Percentiles rank a stretch among this genome's conserved stretches.
phyloP scores from a whole-genome alignment of 1,284 basidiomycete species.

The Papiliotrema flavescens region DNA sequence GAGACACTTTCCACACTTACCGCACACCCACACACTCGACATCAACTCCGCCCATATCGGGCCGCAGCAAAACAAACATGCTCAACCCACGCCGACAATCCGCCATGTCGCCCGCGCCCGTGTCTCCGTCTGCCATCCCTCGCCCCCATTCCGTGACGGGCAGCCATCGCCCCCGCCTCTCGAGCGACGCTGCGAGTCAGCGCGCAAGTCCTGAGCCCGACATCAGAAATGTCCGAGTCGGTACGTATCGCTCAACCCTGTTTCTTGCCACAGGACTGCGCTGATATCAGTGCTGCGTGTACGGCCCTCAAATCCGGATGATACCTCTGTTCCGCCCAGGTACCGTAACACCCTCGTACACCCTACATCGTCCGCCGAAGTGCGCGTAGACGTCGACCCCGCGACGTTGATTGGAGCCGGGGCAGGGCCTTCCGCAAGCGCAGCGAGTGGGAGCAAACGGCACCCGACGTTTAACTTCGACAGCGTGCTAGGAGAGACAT shows the following conservation, averaged over 20 bases:
- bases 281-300: constrained; percentile 74
- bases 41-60: neutral
- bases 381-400: constrained; percentile 65
- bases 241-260: constrained; percentile 22
- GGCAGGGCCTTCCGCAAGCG: constrained; percentile 44
- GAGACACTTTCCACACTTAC: neutral
- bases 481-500: constrained; percentile 78
- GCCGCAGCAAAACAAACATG: neutral
- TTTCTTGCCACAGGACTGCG: neutral
- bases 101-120: constrained; percentile 20
- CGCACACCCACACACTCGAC: neutral
- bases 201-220: constrained; percentile 17
- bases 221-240: constrained; percentile 40
- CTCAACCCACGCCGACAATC: constrained; percentile 7
- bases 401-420: constrained; percentile 53
- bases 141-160: constrained; percentile 31
- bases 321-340: constrained; percentile 79
- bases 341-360: constrained; percentile 89
- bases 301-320: constrained; percentile 82
- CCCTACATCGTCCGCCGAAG: constrained; percentile 61
- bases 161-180: constrained; percentile 5
- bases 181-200: constrained; percentile 8
- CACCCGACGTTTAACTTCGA: constrained; percentile 91
- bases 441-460: constrained; percentile 60
- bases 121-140: constrained; percentile 24